phyloP scores from a whole-genome alignment of 2,329 filamentous ascomycete genomes.

The Aureobasidium subglaciale region DNA sequence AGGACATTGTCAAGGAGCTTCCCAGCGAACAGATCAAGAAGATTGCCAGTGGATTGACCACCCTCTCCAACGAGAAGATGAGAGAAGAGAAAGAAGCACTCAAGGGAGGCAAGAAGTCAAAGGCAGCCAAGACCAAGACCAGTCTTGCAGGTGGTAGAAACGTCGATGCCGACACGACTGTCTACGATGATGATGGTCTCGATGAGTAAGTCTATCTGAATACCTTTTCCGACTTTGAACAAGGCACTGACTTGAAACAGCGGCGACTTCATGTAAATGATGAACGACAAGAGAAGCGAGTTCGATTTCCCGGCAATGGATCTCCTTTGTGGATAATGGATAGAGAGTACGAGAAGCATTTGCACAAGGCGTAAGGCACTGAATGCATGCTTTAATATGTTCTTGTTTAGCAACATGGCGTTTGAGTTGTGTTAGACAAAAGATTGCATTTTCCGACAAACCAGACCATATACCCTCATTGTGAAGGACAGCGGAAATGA shows the following conservation, averaged over 20 bases:
- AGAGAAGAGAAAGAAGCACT: constrained; percentile 94
- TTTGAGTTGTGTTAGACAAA: constrained; percentile 6
- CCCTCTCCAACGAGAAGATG: constrained; percentile 94
- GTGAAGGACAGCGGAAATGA: too few relatives aligned
- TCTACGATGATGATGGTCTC: constrained; percentile 72
- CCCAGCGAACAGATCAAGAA: constrained; percentile 96
- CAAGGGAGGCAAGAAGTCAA: constrained; percentile 93
- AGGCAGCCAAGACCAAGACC: constrained; percentile 93
- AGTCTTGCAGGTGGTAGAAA: constrained; percentile 62
- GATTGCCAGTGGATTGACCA: constrained; percentile 78
- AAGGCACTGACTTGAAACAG: constrained; percentile 33
- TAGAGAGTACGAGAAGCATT: not conserved
- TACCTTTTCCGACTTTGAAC: not conserved
- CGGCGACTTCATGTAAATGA: constrained; percentile 64
- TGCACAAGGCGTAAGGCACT: constrained; percentile 8
- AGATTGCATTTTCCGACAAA: not conserved
- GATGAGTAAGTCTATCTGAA: constrained; percentile 64
- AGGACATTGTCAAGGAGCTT: constrained; percentile 79
- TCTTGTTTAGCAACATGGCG: not conserved
- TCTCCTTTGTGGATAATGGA: constrained; percentile 6
- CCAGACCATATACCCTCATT: too few relatives aligned
- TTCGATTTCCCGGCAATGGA: not conserved
- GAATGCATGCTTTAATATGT: constrained; percentile 4
- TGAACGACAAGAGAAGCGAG: not conserved
- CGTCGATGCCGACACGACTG: constrained; percentile 60